A percentile compares a stretch with the other conserved stretches of the same genome.
phyloP scores from a whole-genome alignment of 176 grass and related monocot species.

The Sorghum bicolor region Sorghum_bicolor_NCBIv3 NC_012871.2:65631501-65632000 shows the following conservation, averaged over 20 bases:
- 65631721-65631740: background rate
- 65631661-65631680: background rate
- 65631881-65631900: no score
- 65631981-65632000: background rate
- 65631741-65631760: background rate
- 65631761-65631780: background rate
- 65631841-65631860: no score
- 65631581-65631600: conserved; percentile 60
- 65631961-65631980: no score
- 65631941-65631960: no score
- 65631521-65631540: conserved; percentile 18
- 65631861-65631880: no score
- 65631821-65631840: no score
- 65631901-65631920: no score
- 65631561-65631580: conserved; percentile 37
- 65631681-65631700: background rate
- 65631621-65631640: conserved; percentile 43
- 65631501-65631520: conserved; percentile 29
- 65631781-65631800: no score
- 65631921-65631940: no score
- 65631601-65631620: conserved; percentile 30
- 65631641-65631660: conserved; percentile 4
- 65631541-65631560: conserved; percentile 26
- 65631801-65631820: no score
- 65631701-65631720: conserved; percentile 12